phyloP scores from a whole-genome alignment of 257 asterid genomes.

The Solanum chmielewskii region DNA sequence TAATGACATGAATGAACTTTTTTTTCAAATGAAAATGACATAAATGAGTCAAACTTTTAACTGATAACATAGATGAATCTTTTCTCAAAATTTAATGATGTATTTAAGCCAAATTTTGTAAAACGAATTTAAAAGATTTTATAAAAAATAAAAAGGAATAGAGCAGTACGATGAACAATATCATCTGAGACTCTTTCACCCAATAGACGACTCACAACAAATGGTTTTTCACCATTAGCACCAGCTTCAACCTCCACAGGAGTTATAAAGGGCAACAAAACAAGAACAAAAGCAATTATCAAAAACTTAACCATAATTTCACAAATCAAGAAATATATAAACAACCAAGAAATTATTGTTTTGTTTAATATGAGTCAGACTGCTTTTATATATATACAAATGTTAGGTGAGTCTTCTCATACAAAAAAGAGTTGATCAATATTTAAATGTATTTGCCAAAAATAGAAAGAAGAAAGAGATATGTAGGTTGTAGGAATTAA shows the following conservation, averaged over 20 bases:
- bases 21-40: too few relatives aligned
- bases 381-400: background rate
- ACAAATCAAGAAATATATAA: background rate
- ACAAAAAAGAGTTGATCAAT: background rate
- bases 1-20: background rate
- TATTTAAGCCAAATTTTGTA: background rate
- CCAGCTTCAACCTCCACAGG: background rate
- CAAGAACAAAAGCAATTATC: background rate
- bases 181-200: background rate
- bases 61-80: rapidly evolving
- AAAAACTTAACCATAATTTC: background rate
- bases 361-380: background rate
- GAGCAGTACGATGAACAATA: background rate
- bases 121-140: background rate
- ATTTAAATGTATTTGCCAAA: background rate
- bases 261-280: background rate
- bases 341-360: background rate
- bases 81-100: too few relatives aligned
- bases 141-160: background rate
- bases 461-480: background rate
- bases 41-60: too few relatives aligned
- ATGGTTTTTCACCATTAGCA: background rate
- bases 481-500: background rate
- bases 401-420: background rate
- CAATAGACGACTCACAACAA: background rate